Percentiles rank a stretch among this genome's conserved stretches.
Evolutionary conservation across 2,329 filamentous ascomycete species (phyloP).

Genomic region (Alternaria novae-zelandiae): DNA sequence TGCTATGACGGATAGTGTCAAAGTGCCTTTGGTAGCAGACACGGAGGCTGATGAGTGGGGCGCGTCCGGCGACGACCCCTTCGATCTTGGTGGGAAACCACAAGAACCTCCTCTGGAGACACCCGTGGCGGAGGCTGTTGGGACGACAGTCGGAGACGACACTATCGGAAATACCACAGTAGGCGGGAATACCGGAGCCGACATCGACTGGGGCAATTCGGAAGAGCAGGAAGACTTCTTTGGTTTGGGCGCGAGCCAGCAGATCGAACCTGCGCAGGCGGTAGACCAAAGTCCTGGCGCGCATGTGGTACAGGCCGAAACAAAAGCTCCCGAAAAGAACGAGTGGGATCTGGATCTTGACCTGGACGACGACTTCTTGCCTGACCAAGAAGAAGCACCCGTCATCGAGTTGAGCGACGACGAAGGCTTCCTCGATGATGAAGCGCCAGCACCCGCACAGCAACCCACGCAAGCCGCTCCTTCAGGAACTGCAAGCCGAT

Average conservation of each 20-base stretch:
- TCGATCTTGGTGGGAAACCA: slow-evolving; percentile 36
- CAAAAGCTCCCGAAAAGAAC: slow-evolving; percentile 62
- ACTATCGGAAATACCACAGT: slow-evolving; percentile 39
- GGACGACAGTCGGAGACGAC: slow-evolving; percentile 41
- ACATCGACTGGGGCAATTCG: slow-evolving; percentile 44
- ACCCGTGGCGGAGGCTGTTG: slow-evolving; percentile 33
- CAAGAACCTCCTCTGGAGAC: slow-evolving; percentile 33
- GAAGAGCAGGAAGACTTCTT: slow-evolving; percentile 46
- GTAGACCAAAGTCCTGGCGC: slow-evolving; percentile 26
- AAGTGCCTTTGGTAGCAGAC: slow-evolving; percentile 51
- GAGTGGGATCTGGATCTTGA: slow-evolving; percentile 85
- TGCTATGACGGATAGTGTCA: slow-evolving; percentile 52
- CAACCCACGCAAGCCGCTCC: slow-evolving; percentile 21
- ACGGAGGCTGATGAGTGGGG: slow-evolving; percentile 48
- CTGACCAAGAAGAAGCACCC: slow-evolving; percentile 59
- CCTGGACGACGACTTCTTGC: slow-evolving; percentile 75
- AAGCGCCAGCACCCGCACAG: slow-evolving; percentile 46
- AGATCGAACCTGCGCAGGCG: slow-evolving; percentile 24
- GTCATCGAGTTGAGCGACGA: slow-evolving; percentile 80
- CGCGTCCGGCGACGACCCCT: slow-evolving; percentile 34
- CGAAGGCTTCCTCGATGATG: slow-evolving; percentile 82
- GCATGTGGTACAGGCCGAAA: slow-evolving; percentile 22
- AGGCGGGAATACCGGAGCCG: slow-evolving; percentile 38
- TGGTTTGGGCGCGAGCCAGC: slow-evolving; percentile 16
- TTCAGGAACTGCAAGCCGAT: slow-evolving; percentile 35